Base-by-base conservation (phyloP, 2,329 filamentous ascomycete species). In the Thelonectria olida region DNA sequence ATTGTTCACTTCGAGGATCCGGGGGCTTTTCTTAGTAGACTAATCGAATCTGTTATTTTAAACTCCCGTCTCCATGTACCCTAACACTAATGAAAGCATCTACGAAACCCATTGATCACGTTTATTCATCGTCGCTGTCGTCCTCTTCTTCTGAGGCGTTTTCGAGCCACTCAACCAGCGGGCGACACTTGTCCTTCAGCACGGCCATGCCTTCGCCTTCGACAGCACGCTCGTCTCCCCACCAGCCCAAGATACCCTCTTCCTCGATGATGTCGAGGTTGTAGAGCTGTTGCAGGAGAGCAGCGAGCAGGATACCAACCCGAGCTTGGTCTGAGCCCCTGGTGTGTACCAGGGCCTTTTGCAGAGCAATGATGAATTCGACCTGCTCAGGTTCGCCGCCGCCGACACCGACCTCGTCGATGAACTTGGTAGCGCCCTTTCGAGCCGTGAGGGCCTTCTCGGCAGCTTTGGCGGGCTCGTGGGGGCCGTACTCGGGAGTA, bases 211-310 rank as follows among this genome's bases (percentile, higher is more conserved):
- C 85, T 56, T 91, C 90, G 13, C 83, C 88, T 56, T 88, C 88
- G 22, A 79, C 84, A 6, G 90, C 90, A 71, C 89, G 77, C 48
- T 85, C 83, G 75, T 97, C 90, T 19, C 83, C 86, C 94, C 94
- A 98, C 96, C 96, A 99, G 48, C 86, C 85, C 70, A 95, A 80
- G 67, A 97, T 92, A 0, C 91, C 93, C 41, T 97, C 94, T 72
- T 97, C 93, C 74, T 97, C 93, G 2, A 97, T 79, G 15, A 97
- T 84, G 67, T 98, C 96, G 49, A 91, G 78, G 67, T 91, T 88
- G 74, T 97, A 96, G 52, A 98, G 82, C 76, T 93, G 92, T 79
- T 96, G 96, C 67, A 93, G 86, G 69, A 93, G 81, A 38, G 90
- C 92, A 4, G 94, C 85, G 31, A 98, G 84, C 9, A 97, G 85